Evolutionary conservation across 495 filamentous ascomycete species (phyloP), one percentile per base, ranked within the genome.

Genomic region (Echria macrotheca): DNA sequence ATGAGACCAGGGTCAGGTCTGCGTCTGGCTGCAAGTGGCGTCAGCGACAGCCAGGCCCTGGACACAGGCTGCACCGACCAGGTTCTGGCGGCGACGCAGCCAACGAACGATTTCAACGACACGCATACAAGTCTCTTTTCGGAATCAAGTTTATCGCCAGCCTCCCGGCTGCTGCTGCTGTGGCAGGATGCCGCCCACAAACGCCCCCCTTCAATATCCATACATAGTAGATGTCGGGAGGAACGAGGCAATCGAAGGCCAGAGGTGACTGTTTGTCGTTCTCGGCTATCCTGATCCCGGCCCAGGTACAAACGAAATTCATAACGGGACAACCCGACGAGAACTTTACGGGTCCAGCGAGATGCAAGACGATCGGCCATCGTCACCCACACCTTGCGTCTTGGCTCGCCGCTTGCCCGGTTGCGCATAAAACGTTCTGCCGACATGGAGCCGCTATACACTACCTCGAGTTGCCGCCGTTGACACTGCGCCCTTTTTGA

Each of bases 1-100:
- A 41, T 49, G 40, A 46, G 40, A 43, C 47, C 42, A 49, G 49
- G 58, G 31, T 54, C 54, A 55, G 25, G 32, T 52, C 52, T 53
- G 44, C 41, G 36, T 18, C 15, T 23, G 24, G 28, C 11, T 11
- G 28, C 26, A 23, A 49, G 49, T 54, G 47, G 51, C 50, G 51
- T 54, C 54, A 45, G 17, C 26, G 42, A 19, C 11, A 26, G 18
- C 38, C 38, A 40, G 37, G 18, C 21, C 38, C 23, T 31, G 35
- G 25, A 21, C 32, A 44, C 42, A 6, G n/a, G n/a, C n/a, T n/a
- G n/a, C n/a, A 25, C 47, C n/a, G n/a, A 18, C 25, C 21, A 19
- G 18, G 12, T 22, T 26, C 23, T 18, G 24, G 26, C 43, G 43
- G 35, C 42, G 37, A 12, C n/a, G 43, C 11, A 47, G 14, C 36